Base-by-base conservation (phyloP, 176 grass and related monocot genomes). In the Lolium perenne region DNA sequence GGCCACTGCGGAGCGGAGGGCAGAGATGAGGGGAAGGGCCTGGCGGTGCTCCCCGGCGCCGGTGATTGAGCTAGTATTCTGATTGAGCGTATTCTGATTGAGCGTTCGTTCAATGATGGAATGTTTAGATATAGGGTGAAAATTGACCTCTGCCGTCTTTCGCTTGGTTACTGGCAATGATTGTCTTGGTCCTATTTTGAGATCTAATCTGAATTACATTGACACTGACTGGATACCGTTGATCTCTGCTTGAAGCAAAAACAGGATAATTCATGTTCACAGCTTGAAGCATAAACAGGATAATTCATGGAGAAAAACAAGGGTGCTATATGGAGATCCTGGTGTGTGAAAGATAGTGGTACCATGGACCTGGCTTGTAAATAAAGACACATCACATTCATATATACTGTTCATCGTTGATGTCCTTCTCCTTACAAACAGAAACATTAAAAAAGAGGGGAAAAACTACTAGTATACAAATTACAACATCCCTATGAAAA, bases 321-420 rank as follows among this genome's bases (percentile, higher is more conserved):
- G 65, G 11, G n/a, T 47, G 74, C 64, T 16, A 45, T 54, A 21
- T 84, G 69, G 5, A 80, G 74, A 38, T 76, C 48, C 51, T 76
- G 23, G 10, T 38, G 17, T 43, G 32, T 81, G 83, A 89, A 84
- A 79, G 75, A 75, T 65, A 54, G 5, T 35, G 63, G 71, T 76
- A 35, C 40, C 35, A n/a, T 89, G 67, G 68, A 80, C 55, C 35
- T 74, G 57, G 29, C 69, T 43, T 85, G n/a, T 69, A 74, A 65
- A 74, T 81, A 71, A 57, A 89, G 48, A 68, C 67, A 48, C 74
- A 74, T 78, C 62, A 83, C 46, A 83, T 65, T 83, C 80, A 48
- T 62, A 48, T 55, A 10, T 8, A 69, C 46, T 81, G 55, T 79
- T 74, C 84, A 74, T 35, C 3, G 48, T 74, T 85, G 32, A 2